Evolutionary conservation across 2,329 filamentous ascomycete genomes (phyloP), one percentile per base, ranked within the genome.

Genomic region (Didymella exigua): DNA sequence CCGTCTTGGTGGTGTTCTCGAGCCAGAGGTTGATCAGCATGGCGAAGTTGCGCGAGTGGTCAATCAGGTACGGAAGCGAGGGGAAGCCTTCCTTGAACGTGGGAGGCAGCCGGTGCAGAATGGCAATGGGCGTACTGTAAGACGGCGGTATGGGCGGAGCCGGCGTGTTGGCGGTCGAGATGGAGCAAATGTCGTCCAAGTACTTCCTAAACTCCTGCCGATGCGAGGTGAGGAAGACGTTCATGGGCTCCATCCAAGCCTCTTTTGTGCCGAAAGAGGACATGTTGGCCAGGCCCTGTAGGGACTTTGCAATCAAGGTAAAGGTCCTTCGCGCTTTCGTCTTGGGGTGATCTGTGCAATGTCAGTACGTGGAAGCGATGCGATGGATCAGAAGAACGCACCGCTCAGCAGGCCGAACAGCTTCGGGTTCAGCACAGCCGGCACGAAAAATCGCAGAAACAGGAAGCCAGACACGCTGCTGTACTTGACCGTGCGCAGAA

Each of bases 181-280:
- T 90, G 8, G 88, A 86, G 77, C 93, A 97, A 41, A 97, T 85
- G 26, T 86, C 82, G 70, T 98, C 93, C 56, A 97, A 89, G 66
- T 93, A 97, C 41, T 88, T 84, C 72, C 93, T 96, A 75, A 97
- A 91, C 33, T 89, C 85, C 65, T 88, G 83, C 18, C 92, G 86
- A 68, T 96, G 88, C 1, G 85, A 81, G 8, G 82, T 83, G 41
- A 98, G 79, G 66, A 97, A 97, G 37, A 84, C 85, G 70, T 97
- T 98, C 93, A 98, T 98, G 0, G 92, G 92, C 76, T 96, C 93
- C 93, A 98, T 97, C 91, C 92, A 98, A n/a, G 89, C 87, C 75
- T 98, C 93, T 72, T 96, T 96, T 70, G 90, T 93, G 34, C 93
- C 93, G 70, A 97, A 97, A 0, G 86, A 91, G 2, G 91, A 90